Evolutionary conservation across 768 basidiomycete species (phyloP).

Genomic region (Lanmaoa pseudosensibilis): DNA sequence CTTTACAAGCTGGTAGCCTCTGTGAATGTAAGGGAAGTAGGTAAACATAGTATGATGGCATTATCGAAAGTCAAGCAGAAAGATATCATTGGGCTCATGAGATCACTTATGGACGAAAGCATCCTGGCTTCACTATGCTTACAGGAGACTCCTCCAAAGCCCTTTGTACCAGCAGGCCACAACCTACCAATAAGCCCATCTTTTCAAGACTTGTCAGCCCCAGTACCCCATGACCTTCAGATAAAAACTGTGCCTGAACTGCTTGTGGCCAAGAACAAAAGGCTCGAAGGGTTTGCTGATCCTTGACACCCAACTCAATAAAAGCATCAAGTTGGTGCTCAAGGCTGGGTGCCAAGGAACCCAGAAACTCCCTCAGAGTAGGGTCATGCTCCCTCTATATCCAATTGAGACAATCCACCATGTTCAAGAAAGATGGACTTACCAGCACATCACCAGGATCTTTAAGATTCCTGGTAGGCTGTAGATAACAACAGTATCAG

Average conservation of each 20-base stretch:
- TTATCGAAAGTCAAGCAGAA: not conserved
- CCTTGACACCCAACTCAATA: slow-evolving; percentile 22
- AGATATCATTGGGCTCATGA: not conserved
- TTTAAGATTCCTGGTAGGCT: not conserved
- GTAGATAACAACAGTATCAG: not conserved
- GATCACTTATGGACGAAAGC: not conserved
- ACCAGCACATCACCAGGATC: not conserved
- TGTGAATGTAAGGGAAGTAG: slow-evolving; percentile 4
- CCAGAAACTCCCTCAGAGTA: slow-evolving; percentile 17
- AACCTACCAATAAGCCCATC: slow-evolving; percentile 15
- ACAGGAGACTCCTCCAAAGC: not conserved
- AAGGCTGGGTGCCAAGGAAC: slow-evolving; percentile 23
- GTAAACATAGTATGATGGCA: slow-evolving; percentile 1
- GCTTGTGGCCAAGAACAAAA: slow-evolving; percentile 26
- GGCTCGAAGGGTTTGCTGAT: slow-evolving; percentile 18
- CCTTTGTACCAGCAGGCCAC: slow-evolving; percentile 2
- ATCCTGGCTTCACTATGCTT: not conserved
- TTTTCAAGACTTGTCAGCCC: slow-evolving; percentile 25
- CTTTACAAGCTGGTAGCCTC: slow-evolving; percentile 1
- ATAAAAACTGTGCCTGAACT: slow-evolving; percentile 17
- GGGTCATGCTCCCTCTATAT: not conserved
- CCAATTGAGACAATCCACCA: not conserved
- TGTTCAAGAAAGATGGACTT: slow-evolving; percentile 2
- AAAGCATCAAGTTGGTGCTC: slow-evolving; percentile 21
- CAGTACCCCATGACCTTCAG: slow-evolving; percentile 8